Conservation (phyloP, 768 basidiomycete genomes). For the Goffeauzyma gilvescens region DNA sequence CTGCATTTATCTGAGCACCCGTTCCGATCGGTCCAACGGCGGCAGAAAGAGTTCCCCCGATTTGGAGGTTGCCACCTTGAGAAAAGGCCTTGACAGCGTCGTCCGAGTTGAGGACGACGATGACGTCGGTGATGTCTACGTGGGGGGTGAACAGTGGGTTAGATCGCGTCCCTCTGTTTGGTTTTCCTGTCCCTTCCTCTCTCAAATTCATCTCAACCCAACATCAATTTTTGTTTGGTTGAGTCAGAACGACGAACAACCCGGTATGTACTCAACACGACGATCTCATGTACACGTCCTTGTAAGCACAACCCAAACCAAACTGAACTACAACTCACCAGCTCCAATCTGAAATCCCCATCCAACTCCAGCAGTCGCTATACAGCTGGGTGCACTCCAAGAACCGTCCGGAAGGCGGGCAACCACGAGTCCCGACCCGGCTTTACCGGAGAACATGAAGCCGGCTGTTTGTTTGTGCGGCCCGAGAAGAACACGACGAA, state of each 20-base stretch:
- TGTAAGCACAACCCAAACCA: too few relatives aligned
- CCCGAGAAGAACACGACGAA: too few relatives aligned
- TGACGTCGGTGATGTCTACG: slow-evolving; percentile 47
- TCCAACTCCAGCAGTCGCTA: slow-evolving; percentile 64
- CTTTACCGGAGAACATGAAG: slow-evolving; percentile 87
- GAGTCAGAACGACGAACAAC: too few relatives aligned
- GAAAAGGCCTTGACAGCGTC: slow-evolving; percentile 92
- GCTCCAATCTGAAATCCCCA: slow-evolving; percentile 62
- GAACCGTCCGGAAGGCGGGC: slow-evolving; percentile 83
- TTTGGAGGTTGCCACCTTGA: slow-evolving; percentile 83
- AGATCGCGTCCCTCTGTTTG: too few relatives aligned
- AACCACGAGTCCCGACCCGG: slow-evolving; percentile 80
- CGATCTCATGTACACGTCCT: too few relatives aligned
- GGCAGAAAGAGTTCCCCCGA: slow-evolving; percentile 50
- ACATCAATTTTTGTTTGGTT: too few relatives aligned
- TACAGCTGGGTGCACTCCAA: slow-evolving; percentile 92
- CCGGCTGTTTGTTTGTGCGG: too few relatives aligned
- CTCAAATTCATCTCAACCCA: too few relatives aligned
- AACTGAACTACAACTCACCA: slow-evolving; percentile 44
- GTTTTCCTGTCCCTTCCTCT: too few relatives aligned
- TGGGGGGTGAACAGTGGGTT: background rate
- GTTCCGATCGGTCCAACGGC: slow-evolving; percentile 91
- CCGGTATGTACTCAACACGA: too few relatives aligned
- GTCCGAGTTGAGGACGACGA: slow-evolving; percentile 89
- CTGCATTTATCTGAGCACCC: slow-evolving; percentile 70